A percentile compares a stretch with the other conserved stretches of the same genome.
Evolutionary conservation across 371 early-diverging fungal species (phyloP).

Genomic region (Actinomortierella wolfii): DNA sequence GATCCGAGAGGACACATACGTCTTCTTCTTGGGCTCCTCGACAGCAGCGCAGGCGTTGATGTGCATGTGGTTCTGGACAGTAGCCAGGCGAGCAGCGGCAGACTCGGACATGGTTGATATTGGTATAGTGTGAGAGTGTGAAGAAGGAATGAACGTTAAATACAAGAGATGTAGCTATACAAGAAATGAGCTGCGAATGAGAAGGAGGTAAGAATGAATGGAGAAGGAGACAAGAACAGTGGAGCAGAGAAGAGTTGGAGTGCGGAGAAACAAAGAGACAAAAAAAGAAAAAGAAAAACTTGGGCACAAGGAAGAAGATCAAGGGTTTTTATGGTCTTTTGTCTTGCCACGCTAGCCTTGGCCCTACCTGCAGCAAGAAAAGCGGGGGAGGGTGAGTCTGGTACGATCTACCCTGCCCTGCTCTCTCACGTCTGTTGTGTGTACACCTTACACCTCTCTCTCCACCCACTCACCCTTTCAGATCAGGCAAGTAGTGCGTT

Average conservation of each 20-base stretch:
- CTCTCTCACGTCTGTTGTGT: no score
- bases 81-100: constrained; percentile 36
- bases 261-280: background rate
- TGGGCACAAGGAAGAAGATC: background rate
- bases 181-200: constrained; percentile 1
- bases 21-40: constrained; percentile 42
- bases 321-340: no score
- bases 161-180: background rate
- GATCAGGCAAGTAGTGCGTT: constrained; percentile 1
- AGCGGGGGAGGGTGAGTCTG: no score
- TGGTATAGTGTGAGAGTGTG: background rate
- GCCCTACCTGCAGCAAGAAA: no score
- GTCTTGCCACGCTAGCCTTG: no score
- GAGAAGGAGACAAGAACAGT: background rate
- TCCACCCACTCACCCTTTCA: constrained; percentile 23
- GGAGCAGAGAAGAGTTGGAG: constrained; percentile 3
- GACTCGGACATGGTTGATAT: constrained; percentile 28
- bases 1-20: no score
- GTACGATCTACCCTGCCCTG: no score
- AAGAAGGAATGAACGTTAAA: background rate
- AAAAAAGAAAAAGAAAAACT: constrained; percentile 2
- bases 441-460: background rate
- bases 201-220: constrained; percentile 2
- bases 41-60: constrained; percentile 28
- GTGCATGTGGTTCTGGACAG: constrained; percentile 41